phyloP scores from a whole-genome alignment of 2,329 filamentous ascomycete species.

The Fusarium drepaniforme region DNA sequence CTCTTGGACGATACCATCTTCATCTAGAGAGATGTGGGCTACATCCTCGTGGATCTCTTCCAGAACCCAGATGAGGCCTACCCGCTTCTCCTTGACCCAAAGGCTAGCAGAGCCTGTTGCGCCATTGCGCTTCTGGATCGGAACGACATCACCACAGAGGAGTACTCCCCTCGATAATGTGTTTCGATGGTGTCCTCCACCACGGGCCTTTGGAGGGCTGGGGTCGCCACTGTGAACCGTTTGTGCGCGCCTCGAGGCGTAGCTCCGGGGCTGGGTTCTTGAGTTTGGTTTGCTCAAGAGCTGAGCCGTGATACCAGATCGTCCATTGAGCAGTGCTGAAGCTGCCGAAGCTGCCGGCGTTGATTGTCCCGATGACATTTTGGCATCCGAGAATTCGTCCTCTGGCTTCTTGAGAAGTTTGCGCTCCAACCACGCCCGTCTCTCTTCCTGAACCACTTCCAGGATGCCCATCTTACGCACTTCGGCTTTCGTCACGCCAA shows the following conservation, averaged over 20 bases:
- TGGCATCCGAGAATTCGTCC: slow-evolving; percentile 46
- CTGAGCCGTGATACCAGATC: slow-evolving; percentile 84
- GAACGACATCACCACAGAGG: slow-evolving; percentile 96
- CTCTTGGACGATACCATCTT: slow-evolving; percentile 78
- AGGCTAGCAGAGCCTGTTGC: slow-evolving; percentile 91
- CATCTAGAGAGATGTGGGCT: slow-evolving; percentile 80
- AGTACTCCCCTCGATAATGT: slow-evolving; percentile 89
- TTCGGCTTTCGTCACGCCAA: slow-evolving; percentile 97
- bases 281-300: slow-evolving; percentile 86
- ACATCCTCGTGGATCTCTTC: slow-evolving; percentile 98
- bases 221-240: slow-evolving; percentile 70
- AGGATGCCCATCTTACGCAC: slow-evolving; percentile 95
- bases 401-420: slow-evolving; percentile 74
- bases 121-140: slow-evolving; percentile 96
- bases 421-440: slow-evolving; percentile 88
- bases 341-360: slow-evolving; percentile 57
- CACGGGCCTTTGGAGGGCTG: slow-evolving; percentile 66
- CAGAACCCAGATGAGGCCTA: slow-evolving; percentile 95
- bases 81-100: slow-evolving; percentile 98
- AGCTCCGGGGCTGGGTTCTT: slow-evolving; percentile 66
- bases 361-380: slow-evolving; percentile 50
- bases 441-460: slow-evolving; percentile 92
- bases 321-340: slow-evolving; percentile 74
- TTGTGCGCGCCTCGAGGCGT: slow-evolving; percentile 69
- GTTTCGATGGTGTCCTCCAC: slow-evolving; percentile 72